Base-by-base conservation (phyloP, 202 grass and related monocot genomes). In the Setaria italica region DNA sequence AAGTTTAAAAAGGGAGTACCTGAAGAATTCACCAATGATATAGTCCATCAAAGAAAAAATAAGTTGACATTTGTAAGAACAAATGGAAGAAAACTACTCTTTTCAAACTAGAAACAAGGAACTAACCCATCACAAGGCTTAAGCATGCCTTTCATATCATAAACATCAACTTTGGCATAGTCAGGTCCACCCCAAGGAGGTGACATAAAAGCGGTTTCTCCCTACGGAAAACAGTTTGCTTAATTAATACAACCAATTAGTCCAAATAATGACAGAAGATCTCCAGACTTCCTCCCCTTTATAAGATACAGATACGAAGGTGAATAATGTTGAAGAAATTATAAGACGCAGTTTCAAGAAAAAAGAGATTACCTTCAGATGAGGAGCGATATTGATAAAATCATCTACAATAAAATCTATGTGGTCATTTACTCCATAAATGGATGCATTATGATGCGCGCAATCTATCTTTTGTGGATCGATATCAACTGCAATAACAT, bases 121-220 rank as follows among this genome's bases (percentile, higher is more conserved):
- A 82, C 90, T 89, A 85, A 99, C 96, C 96, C 96, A 67, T 95
- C 96, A 82, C 92, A 86, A 76, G 93, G 96, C 68, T 91, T 95
- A 80, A 99, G 93, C 93, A 99, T 99, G 62, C 85, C 67, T 84
- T 85, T 85, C 63, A 99, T 85, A 81, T 99, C 96, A 85, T 94
- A 99, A 20, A 72, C 85, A 86, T 92, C 89, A 67, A 87, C 85
- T 90, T 94, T 95, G 56, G 78, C 71, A 86, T 99, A 99, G 82
- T 95, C 91, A 34, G 96, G 96, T 76, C 96, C 96, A 33, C 93
- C 96, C 96, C 96, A 99, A 87, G 96, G 96, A 78, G 96, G 96
- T 16, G 96, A 99, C 91, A 95, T 87, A 67, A 99, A 99, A 84
- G 84, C 90, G 33, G 88, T 92, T 77, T 85, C 88, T 84, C 93